Conservation (phyloP, 2,329 filamentous ascomycete species). For the Fusarium bactridioides region DNA sequence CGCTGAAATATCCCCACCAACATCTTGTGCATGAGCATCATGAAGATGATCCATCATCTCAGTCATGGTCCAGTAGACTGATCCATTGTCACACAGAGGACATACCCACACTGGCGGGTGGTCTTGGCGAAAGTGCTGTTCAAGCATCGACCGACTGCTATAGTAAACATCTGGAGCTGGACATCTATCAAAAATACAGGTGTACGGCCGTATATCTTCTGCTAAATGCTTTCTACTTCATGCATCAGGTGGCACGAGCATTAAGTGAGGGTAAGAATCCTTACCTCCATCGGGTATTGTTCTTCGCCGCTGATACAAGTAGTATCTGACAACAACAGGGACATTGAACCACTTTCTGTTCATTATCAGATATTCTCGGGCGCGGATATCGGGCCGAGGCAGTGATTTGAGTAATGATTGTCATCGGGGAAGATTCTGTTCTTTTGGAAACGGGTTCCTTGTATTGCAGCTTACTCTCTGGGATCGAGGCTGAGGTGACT, state of each 20-base stretch:
- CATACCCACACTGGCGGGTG: not conserved
- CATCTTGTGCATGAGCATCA: not conserved
- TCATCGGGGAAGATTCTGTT: rapidly evolving
- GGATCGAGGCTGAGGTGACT: not conserved
- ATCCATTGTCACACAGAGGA: rapidly evolving
- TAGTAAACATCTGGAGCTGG: not conserved
- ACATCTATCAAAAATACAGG: not conserved
- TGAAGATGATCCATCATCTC: not conserved
- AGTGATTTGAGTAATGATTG: not conserved
- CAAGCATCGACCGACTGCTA: not conserved
- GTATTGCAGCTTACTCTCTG: not conserved
- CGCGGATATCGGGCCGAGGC: not conserved
- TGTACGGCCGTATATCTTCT: not conserved
- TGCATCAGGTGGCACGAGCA: too few relatives aligned
- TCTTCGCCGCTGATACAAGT: rapidly evolving
- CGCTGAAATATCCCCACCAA: rapidly evolving
- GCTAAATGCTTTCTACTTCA: not conserved
- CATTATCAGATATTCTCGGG: rapidly evolving
- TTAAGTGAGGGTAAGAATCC: too few relatives aligned
- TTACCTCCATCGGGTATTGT: not conserved
- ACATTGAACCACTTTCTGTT: not conserved
- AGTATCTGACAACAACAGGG: not conserved
- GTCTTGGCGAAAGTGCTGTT: not conserved
- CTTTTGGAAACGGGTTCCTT: rapidly evolving
- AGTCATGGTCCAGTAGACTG: rapidly evolving